A percentile compares a stretch with the other conserved stretches of the same genome.
Conservation (phyloP, 768 basidiomycete species). For the Xerocomus potaroensis region DNA sequence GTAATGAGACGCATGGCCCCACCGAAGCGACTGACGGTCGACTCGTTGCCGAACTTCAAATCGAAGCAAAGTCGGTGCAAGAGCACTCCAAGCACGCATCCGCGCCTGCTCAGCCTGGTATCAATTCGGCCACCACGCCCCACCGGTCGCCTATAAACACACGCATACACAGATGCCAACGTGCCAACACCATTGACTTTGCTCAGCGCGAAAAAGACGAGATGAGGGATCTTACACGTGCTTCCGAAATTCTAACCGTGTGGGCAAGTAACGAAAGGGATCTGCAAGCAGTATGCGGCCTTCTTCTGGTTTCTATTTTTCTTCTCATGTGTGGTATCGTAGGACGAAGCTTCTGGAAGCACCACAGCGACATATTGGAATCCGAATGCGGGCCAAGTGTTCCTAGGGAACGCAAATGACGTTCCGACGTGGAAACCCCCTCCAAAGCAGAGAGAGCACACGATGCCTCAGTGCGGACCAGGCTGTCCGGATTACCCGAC, state of each 20-base stretch:
- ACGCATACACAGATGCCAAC: slow-evolving; percentile 26
- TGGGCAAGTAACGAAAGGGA: slow-evolving; percentile 19
- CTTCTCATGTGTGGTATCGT: slow-evolving; percentile 3
- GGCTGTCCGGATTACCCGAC: not conserved
- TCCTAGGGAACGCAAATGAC: slow-evolving; percentile 80
- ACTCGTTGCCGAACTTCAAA: slow-evolving; percentile 20
- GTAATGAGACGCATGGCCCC: slow-evolving; percentile 18
- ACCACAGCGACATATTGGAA: slow-evolving; percentile 47
- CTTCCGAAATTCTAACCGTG: slow-evolving; percentile 68
- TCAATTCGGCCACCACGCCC: not conserved
- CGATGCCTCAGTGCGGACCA: not conserved
- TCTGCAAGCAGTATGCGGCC: slow-evolving; percentile 8
- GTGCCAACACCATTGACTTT: slow-evolving; percentile 70
- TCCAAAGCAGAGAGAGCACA: slow-evolving; percentile 11
- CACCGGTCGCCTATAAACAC: slow-evolving; percentile 6
- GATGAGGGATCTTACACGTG: slow-evolving; percentile 83
- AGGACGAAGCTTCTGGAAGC: slow-evolving; percentile 26
- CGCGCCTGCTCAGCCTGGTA: not conserved
- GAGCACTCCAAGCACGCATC: not conserved
- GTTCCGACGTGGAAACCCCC: slow-evolving; percentile 49
- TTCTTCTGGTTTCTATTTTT: not conserved
- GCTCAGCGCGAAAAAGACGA: slow-evolving; percentile 82
- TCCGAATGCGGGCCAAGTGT: slow-evolving; percentile 61
- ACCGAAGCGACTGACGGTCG: slow-evolving; percentile 31
- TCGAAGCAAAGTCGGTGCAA: slow-evolving; percentile 15